Evolutionary conservation across 352 stramenopile species (phyloP).

Genomic region (Pythium biforme): DNA sequence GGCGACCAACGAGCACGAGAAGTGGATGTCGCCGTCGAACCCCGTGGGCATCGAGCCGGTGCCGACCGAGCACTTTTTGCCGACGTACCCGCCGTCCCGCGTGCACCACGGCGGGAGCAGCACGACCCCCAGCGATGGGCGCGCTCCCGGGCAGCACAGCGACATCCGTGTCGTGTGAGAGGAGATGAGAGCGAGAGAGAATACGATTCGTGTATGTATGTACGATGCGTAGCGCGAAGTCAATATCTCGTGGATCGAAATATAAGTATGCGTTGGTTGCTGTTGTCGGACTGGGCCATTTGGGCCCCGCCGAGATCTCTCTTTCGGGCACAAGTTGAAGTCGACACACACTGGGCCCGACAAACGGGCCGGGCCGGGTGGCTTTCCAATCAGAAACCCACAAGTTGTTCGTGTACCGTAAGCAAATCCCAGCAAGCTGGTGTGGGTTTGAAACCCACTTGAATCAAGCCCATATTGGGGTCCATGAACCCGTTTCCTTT

Average conservation of each 20-base stretch:
- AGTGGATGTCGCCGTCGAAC: constrained; percentile 19
- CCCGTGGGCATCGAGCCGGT: background rate
- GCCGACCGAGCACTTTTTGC: constrained; percentile 16
- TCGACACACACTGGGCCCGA: no score
- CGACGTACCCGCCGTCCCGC: constrained; percentile 2
- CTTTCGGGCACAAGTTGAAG: constrained; percentile 6
- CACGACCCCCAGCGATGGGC: no score
- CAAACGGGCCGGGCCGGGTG: no score
- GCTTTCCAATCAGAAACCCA: no score
- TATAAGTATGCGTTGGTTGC: background rate
- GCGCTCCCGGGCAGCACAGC: no score
- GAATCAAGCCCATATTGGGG: background rate
- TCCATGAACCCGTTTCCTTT: constrained; percentile 7
- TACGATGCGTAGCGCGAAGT: background rate
- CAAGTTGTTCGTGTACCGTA: no score
- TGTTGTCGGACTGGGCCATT: background rate
- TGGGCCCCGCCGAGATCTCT: no score
- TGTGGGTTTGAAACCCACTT: no score
- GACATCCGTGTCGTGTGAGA: constrained; percentile 2
- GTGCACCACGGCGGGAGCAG: no score
- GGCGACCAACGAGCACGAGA: constrained; percentile 26
- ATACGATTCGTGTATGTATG: background rate
- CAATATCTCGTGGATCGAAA: background rate
- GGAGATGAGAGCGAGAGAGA: no score
- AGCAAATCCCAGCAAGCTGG: no score